Evolutionary conservation across 805 yeast species (phyloP).

Genomic region (Candida chilensis): DNA sequence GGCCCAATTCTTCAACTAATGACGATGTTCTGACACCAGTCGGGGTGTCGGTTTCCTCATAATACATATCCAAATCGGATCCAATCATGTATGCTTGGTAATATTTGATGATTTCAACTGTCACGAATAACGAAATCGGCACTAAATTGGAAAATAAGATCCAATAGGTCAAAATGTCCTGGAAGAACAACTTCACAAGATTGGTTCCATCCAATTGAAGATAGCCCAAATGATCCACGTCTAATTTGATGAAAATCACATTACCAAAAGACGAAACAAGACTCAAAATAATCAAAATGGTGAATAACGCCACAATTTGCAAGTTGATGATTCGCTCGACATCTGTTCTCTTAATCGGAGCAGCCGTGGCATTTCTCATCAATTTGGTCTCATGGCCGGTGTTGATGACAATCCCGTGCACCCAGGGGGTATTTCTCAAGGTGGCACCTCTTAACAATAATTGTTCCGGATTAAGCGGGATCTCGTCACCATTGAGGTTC

Average conservation of each 20-base stretch:
- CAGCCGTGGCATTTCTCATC: conserved; percentile 97
- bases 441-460: conserved; percentile 92
- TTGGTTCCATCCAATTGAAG: conserved; percentile 61
- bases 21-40: conserved; percentile 93
- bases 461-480: conserved; percentile 86
- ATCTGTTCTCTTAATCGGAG: conserved; percentile 95
- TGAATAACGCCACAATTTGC: conserved; percentile 84
- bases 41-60: conserved; percentile 84
- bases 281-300: conserved; percentile 65
- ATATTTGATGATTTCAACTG: conserved; percentile 91
- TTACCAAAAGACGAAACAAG: conserved; percentile 84
- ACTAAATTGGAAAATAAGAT: conserved; percentile 91
- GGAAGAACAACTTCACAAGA: conserved; percentile 65
- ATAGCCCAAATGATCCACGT: conserved; percentile 48
- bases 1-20: conserved; percentile 94
- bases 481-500: conserved; percentile 42
- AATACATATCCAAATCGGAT: conserved; percentile 89
- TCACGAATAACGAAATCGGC: conserved; percentile 94
- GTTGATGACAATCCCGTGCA: conserved; percentile 86
- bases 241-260: conserved; percentile 58
- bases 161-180: conserved; percentile 90
- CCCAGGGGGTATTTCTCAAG: conserved; percentile 89
- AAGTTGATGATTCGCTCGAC: conserved; percentile 92
- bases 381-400: conserved; percentile 98
- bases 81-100: conserved; percentile 93